Base-by-base conservation (phyloP, 768 basidiomycete species). In the Omphalotus guepiniiformis region DNA sequence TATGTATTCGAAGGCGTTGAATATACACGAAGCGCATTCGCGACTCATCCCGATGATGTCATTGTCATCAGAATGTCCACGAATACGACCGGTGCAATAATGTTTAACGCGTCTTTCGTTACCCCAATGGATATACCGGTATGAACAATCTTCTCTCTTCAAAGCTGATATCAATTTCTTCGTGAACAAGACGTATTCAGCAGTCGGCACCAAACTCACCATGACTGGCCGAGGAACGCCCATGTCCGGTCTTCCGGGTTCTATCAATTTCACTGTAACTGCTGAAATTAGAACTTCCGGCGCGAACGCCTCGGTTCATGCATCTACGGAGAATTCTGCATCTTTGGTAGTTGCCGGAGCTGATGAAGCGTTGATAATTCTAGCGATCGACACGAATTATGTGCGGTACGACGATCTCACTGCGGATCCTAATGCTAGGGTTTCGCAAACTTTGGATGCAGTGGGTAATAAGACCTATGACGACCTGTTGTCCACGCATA, bases 341-440 rank as follows among this genome's bases (percentile, higher is more conserved):
- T 15, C 47, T 23, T 15, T 48, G 27, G 36, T 29, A 15, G 38
- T 48, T 13, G 18, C 37, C 13, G 27, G 38, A 16, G 47, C 47
- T 11, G 47, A 48, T 25, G 47, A 48, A 41, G 47, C 47, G 13
- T 23, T 48, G 26, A 39, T 48, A n/a, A 34, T 48, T 26, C 39
- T 48, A 19, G 47, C 47, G 18, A 48, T 48, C 39, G 47, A 48
- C 47, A 48, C 47, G 30, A 48, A 48, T 41, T 48, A 48, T 48
- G 22, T 48, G 28, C 47, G 47, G 22, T 48, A 48, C 26, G 25
- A 48, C 39, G 47, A 48, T 48, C 13, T 48, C n/a, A 29, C 47
- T 15, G 47, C 30, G 32, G 47, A 48, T 41, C 47, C 47, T 11
- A 22, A 48, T 7, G 39, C 30, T 25, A 48, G 34, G 28, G 47